A percentile compares a stretch with the other conserved stretches of the same genome.
phyloP scores from a whole-genome alignment of 2,329 filamentous ascomycete genomes.

The Alternaria sp. region DNA sequence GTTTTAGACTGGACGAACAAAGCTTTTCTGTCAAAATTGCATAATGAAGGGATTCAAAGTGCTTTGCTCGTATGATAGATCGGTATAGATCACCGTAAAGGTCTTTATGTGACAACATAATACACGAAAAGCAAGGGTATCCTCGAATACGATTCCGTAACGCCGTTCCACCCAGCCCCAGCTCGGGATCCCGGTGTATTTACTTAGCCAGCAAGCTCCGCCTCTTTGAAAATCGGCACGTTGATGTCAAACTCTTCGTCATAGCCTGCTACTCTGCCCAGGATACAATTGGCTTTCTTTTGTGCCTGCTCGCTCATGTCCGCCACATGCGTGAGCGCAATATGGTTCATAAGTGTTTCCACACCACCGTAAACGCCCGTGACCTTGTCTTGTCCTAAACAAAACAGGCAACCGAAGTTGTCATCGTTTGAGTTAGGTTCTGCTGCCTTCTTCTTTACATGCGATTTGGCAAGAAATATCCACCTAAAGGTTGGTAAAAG shows the following conservation, averaged over 20 bases:
- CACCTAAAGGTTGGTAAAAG: slow-evolving; percentile 14
- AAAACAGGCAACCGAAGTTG: slow-evolving; percentile 48
- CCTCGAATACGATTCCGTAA: neutral
- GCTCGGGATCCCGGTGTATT: accelerated
- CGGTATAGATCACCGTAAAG: neutral
- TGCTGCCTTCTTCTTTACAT: slow-evolving; percentile 27
- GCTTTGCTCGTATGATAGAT: neutral
- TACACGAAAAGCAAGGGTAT: neutral
- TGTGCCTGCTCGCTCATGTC: slow-evolving; percentile 35
- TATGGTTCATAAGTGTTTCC: slow-evolving; percentile 50
- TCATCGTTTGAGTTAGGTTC: slow-evolving; percentile 18
- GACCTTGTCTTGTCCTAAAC: slow-evolving; percentile 38
- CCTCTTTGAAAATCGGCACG: slow-evolving; percentile 32
- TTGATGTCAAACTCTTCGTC: slow-evolving; percentile 50
- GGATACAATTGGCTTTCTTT: slow-evolving; percentile 43
- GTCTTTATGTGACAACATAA: neutral
- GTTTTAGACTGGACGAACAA: neutral
- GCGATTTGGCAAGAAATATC: slow-evolving; percentile 49
- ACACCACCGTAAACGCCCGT: slow-evolving; percentile 47
- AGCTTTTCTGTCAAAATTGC: neutral
- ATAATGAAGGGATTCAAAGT: neutral
- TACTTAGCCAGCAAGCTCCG: slow-evolving; percentile 2
- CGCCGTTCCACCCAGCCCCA: neutral
- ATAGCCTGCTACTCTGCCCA: slow-evolving; percentile 41
- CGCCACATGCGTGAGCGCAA: slow-evolving; percentile 45